Evolutionary conservation across 2,329 filamentous ascomycete genomes (phyloP).

Genomic region (Alternaria sp.): DNA sequence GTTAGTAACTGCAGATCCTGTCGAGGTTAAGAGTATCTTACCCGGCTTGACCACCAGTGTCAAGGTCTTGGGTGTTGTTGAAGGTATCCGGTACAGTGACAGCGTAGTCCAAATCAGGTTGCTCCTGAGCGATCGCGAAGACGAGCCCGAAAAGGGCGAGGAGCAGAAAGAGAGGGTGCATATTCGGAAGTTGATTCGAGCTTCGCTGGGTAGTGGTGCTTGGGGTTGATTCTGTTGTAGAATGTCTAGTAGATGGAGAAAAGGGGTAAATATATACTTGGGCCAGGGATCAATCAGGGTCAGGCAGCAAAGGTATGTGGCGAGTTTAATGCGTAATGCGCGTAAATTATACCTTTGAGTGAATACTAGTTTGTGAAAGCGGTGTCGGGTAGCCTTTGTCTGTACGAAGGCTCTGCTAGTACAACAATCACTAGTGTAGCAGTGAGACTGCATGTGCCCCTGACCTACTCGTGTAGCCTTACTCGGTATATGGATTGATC

Average conservation of each 20-base stretch:
- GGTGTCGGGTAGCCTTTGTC: no score
- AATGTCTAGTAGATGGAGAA: not conserved
- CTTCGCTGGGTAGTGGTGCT: no score
- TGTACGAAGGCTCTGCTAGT: not conserved
- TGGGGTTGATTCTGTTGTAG: not conserved
- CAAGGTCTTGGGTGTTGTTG: not conserved
- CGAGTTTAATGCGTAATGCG: not conserved
- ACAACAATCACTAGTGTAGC: not conserved
- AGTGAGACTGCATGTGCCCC: not conserved
- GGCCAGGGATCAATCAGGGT: not conserved
- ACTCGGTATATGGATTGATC: no score
- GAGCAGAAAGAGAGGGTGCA: not conserved
- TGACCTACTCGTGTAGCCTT: no score
- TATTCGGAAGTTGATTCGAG: not conserved
- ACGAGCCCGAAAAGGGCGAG: not conserved
- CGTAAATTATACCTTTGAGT: not conserved
- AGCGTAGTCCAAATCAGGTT: no score
- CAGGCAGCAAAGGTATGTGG: not conserved
- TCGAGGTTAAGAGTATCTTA: not conserved
- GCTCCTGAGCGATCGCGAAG: not conserved
- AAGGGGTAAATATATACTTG: not conserved
- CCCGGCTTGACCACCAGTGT: slow-evolving; percentile 3
- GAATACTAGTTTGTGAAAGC: no score
- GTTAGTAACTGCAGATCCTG: not conserved
- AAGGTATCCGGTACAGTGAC: not conserved